Percentiles rank a stretch among this genome's conserved stretches.
phyloP scores from a whole-genome alignment of 306 rosid genomes.

The Gleditsia sinensis region DNA sequence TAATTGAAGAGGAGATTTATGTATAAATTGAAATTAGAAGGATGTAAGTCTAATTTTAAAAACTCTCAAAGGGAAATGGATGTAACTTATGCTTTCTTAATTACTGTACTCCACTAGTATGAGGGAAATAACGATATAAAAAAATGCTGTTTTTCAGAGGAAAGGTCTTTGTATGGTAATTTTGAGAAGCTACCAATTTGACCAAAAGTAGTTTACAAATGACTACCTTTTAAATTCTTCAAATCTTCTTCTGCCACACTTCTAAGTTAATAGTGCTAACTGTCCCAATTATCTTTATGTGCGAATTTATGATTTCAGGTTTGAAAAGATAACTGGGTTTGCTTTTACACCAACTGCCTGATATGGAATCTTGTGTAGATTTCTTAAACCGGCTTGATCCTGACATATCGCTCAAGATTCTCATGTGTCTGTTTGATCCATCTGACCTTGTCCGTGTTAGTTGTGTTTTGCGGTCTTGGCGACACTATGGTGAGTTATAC shows the following conservation, averaged over 20 bases:
- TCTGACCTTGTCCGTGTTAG: constrained; percentile 60
- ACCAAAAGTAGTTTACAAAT: neutral
- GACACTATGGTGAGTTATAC: constrained; percentile 63
- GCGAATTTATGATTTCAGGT: constrained; percentile 45
- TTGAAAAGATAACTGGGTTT: constrained; percentile 31
- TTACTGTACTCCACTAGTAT: neutral
- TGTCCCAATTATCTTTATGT: constrained; percentile 22
- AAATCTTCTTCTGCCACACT: constrained; percentile 13
- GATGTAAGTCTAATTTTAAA: too few species aligned
- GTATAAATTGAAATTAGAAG: too few species aligned
- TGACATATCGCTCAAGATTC: constrained; percentile 54
- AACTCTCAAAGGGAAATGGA: too few species aligned
- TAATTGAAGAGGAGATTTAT: too few species aligned
- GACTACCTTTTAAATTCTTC: neutral
- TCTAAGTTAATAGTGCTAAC: constrained; percentile 18
- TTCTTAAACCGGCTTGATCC: constrained; percentile 53
- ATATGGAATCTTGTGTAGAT: constrained; percentile 54
- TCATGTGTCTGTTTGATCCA: constrained; percentile 62
- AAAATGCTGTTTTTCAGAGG: neutral
- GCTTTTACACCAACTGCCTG: constrained; percentile 19
- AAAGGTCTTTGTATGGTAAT: neutral
- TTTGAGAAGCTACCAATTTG: neutral
- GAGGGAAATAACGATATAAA: neutral
- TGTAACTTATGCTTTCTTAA: too few species aligned
- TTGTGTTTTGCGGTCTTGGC: constrained; percentile 70